Conservation (phyloP, 352 stramenopile genomes). For the Phytopythium aichiense region DNA sequence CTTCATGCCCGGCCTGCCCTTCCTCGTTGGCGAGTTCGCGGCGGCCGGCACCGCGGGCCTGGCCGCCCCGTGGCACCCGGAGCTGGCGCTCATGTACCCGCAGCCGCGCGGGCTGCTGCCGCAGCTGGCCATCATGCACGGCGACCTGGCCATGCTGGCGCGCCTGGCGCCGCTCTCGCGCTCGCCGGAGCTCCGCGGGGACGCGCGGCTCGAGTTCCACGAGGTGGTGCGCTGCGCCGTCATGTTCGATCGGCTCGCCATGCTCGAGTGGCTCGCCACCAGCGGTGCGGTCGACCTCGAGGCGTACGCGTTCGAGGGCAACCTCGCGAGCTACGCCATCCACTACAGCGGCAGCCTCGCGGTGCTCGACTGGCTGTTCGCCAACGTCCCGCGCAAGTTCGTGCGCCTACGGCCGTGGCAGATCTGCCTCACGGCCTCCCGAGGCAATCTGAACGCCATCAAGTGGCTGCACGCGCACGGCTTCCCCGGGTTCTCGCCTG, state of each 20-base stretch:
- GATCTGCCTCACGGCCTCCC: constrained; percentile 23
- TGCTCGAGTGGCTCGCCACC: constrained; percentile 18
- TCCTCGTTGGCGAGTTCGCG: constrained; percentile 21
- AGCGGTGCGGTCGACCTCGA: constrained; percentile 11
- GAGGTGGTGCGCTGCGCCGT: constrained; percentile 29
- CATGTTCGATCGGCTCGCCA: constrained; percentile 19
- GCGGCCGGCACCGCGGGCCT: constrained; percentile 1
- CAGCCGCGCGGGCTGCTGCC: constrained; percentile 24
- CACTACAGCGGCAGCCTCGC: constrained; percentile 17
- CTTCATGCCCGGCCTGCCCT: constrained; percentile 29
- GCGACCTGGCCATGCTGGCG: constrained; percentile 18
- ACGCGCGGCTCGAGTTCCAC: constrained; percentile 24
- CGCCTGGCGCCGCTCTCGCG: constrained; percentile 11
- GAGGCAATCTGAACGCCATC: constrained; percentile 20
- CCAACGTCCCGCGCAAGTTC: constrained; percentile 14
- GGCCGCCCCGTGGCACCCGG: not conserved
- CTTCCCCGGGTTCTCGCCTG: constrained; percentile 17
- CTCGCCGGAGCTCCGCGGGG: constrained; percentile 10
- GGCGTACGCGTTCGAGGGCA: constrained; percentile 25
- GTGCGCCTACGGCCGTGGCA: constrained; percentile 24
- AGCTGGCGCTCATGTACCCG: constrained; percentile 16
- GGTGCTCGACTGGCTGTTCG: constrained; percentile 24
- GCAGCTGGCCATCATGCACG: constrained; percentile 24
- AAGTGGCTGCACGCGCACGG: constrained; percentile 19
- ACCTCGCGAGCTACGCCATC: constrained; percentile 24